Percentiles rank a stretch among this genome's conserved stretches.
These are phyloP conservation scores for Eimeria sp. DNA, from an alignment of 169 alveolate genomes.

Conservation along the genomic window DNA sequence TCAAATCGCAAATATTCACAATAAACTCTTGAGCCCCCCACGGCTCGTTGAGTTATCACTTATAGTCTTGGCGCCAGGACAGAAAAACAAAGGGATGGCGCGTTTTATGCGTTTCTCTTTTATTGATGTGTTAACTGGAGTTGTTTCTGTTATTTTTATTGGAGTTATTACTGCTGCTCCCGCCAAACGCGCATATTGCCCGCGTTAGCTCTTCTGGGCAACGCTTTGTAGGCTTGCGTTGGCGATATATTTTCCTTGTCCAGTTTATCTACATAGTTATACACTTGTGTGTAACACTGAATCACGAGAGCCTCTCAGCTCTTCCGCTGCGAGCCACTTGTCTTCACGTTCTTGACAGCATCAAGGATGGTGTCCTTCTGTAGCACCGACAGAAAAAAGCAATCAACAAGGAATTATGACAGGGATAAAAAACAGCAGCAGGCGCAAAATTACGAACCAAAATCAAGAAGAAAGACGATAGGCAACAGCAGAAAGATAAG, in stretches of 20 bases:
- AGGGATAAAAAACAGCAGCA: neutral
- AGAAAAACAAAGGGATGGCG: conserved; percentile 17
- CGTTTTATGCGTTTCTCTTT: neutral
- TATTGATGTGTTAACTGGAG: neutral
- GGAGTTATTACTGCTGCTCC: neutral
- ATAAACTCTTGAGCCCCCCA: neutral
- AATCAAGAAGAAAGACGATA: neutral
- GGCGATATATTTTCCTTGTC: neutral
- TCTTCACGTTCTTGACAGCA: neutral
- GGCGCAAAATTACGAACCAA: neutral
- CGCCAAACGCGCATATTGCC: neutral
- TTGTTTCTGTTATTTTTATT: neutral
- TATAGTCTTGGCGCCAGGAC: neutral
- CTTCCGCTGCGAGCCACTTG: neutral
- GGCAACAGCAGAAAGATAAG: neutral
- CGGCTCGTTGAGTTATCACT: neutral
- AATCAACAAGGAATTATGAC: neutral
- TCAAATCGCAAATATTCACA: neutral
- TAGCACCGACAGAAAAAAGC: neutral
- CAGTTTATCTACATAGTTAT: neutral
- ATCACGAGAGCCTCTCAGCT: neutral
- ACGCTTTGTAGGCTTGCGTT: neutral
- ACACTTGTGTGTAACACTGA: neutral
- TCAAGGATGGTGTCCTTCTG: conserved; percentile 11
- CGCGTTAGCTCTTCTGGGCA: neutral